phyloP scores from a whole-genome alignment of 148 eudicot genomes.

The Fagopyrum esculentum region DNA sequence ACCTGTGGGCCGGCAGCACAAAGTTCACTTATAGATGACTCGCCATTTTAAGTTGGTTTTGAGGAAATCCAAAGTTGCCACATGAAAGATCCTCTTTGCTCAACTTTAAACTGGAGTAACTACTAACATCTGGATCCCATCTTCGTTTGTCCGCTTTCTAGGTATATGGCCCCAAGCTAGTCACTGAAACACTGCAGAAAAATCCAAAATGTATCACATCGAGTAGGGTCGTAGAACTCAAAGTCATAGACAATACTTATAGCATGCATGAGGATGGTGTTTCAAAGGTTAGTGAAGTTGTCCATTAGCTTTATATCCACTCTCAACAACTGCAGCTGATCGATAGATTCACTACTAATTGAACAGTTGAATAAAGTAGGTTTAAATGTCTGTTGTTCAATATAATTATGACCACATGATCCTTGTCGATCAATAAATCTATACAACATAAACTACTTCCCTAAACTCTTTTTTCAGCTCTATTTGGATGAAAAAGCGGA shows the following conservation, averaged over 20 bases:
- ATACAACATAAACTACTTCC: no score
- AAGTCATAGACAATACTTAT: neutral
- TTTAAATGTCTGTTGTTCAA: neutral
- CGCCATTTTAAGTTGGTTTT: neutral
- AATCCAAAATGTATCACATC: constrained; percentile 1
- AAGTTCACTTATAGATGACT: neutral
- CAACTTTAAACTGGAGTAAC: neutral
- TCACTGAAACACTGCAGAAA: constrained; percentile 5
- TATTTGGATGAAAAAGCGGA: no score
- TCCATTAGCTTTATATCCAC: neutral
- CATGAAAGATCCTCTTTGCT: neutral
- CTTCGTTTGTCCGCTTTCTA: constrained; percentile 5
- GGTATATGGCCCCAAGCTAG: neutral
- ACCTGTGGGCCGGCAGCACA: neutral
- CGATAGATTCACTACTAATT: neutral
- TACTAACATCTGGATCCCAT: constrained; percentile 4
- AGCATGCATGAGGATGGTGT: neutral
- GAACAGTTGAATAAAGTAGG: neutral
- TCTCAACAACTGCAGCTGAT: neutral
- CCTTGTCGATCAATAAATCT: no score
- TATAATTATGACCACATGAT: neutral
- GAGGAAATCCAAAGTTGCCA: constrained; percentile 8
- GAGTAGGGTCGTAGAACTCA: neutral
- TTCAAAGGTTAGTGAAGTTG: neutral
- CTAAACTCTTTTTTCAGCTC: no score